Evolutionary conservation across 495 filamentous ascomycete genomes (phyloP).

Genomic region (Aspergillus hancockii): DNA sequence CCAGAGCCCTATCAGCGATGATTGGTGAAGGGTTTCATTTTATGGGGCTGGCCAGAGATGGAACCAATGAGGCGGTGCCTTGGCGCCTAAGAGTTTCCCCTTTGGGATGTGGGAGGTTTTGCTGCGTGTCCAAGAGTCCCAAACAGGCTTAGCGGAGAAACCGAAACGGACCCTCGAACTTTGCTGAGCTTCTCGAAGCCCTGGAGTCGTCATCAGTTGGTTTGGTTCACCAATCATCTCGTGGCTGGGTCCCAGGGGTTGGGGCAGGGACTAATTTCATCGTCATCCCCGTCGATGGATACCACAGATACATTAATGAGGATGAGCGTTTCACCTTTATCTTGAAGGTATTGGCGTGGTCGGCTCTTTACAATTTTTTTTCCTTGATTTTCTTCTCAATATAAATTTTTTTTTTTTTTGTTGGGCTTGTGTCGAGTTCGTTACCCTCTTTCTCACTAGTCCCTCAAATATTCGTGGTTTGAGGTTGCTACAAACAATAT

Average conservation of each 20-base stretch:
- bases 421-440: too few species aligned
- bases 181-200: constrained; percentile 26
- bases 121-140: constrained; percentile 8
- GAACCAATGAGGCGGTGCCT: constrained; percentile 3
- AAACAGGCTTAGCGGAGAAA: constrained; percentile 11
- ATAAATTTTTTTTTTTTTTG: background rate
- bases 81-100: constrained; percentile 15
- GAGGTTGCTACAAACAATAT: background rate
- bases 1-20: background rate
- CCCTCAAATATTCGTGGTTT: background rate
- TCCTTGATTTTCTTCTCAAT: constrained; percentile 8
- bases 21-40: constrained; percentile 9
- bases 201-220: constrained; percentile 22
- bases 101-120: constrained; percentile 9
- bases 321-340: constrained; percentile 14
- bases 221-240: background rate
- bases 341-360: background rate
- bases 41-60: background rate
- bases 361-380: background rate
- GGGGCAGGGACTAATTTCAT: constrained; percentile 13
- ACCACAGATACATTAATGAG: constrained; percentile 18
- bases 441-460: too few species aligned
- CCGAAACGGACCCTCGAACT: constrained; percentile 22
- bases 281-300: constrained; percentile 13
- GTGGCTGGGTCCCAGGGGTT: constrained; percentile 4